These are phyloP conservation scores for Hypoxylon rubiginosum DNA, from an alignment of 2,329 filamentous ascomycete species.

Conservation along the genomic window DNA sequence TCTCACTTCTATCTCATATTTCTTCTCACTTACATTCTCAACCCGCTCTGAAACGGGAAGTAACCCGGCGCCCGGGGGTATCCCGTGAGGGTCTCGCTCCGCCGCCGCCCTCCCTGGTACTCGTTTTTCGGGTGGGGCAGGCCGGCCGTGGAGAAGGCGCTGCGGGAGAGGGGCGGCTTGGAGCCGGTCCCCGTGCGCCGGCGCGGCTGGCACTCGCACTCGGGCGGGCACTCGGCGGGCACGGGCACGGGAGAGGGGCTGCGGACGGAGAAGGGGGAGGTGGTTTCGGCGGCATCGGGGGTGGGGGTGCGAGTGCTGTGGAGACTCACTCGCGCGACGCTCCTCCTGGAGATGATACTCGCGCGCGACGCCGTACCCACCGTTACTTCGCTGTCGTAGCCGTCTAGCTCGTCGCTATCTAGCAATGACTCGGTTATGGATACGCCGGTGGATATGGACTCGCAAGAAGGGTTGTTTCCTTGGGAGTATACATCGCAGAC, in stretches of 20 bases:
- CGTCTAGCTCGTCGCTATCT: slow-evolving; percentile 26
- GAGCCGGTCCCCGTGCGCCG: slow-evolving; percentile 46
- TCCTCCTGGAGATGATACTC: no score
- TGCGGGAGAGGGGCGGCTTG: slow-evolving; percentile 46
- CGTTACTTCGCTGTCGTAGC: slow-evolving; percentile 25
- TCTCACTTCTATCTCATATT: no score
- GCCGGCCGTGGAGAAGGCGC: slow-evolving; percentile 38
- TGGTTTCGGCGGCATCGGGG: neutral
- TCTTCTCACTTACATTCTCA: neutral
- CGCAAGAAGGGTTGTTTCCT: neutral
- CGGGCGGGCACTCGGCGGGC: no score
- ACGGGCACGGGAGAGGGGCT: no score
- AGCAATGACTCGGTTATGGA: slow-evolving; percentile 14
- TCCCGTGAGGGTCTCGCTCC: neutral
- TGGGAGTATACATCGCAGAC: no score
- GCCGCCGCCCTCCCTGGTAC: slow-evolving; percentile 12
- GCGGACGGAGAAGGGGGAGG: neutral
- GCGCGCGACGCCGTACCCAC: slow-evolving; percentile 2
- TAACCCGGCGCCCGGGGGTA: slow-evolving; percentile 11
- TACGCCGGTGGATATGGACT: neutral
- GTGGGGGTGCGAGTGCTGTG: no score
- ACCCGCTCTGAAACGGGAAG: slow-evolving; percentile 14
- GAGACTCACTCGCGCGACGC: slow-evolving; percentile 3
- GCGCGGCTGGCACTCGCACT: slow-evolving; percentile 2
- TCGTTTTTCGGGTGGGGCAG: slow-evolving; percentile 21